Percentiles rank a stretch among this genome's conserved stretches.
phyloP scores from a whole-genome alignment of 179 eudicot species.

The Carnegiea gigantea region DNA sequence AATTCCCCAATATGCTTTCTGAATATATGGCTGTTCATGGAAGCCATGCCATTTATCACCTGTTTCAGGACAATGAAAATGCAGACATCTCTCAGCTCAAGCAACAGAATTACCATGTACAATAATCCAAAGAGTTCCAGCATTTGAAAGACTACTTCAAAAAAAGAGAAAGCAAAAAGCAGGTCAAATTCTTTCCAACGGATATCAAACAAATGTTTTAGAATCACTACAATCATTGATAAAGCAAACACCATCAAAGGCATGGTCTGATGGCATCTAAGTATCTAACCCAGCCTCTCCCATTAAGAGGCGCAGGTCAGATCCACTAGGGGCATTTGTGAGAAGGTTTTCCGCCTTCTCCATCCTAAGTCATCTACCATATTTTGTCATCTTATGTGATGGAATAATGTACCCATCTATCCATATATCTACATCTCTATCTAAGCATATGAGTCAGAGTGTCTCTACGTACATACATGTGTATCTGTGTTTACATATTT shows the following conservation, averaged over 20 bases:
- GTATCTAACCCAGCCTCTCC: no score
- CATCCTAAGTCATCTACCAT: no score
- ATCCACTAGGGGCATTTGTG: no score
- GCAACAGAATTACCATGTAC: background rate
- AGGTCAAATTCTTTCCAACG: background rate
- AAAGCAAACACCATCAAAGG: background rate
- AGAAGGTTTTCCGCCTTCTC: no score
- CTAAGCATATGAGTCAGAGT: no score
- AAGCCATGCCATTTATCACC: conserved; percentile 91
- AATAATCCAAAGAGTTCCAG: background rate
- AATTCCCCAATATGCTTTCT: conserved; percentile 77
- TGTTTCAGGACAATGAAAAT: conserved; percentile 32
- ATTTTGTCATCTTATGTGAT: no score
- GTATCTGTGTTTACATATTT: no score
- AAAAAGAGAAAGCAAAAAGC: background rate
- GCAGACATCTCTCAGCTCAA: conserved; percentile 13
- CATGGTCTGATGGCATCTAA: background rate
- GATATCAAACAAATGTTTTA: background rate
- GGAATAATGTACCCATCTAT: no score
- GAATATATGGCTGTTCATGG: conserved; percentile 77
- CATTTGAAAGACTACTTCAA: background rate
- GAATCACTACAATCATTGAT: background rate
- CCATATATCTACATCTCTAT: no score
- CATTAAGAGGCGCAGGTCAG: no score
- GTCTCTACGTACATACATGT: no score